phyloP scores from a whole-genome alignment of 1,139 yeast species.

The Sugiyamaella neomexicana region DNA sequence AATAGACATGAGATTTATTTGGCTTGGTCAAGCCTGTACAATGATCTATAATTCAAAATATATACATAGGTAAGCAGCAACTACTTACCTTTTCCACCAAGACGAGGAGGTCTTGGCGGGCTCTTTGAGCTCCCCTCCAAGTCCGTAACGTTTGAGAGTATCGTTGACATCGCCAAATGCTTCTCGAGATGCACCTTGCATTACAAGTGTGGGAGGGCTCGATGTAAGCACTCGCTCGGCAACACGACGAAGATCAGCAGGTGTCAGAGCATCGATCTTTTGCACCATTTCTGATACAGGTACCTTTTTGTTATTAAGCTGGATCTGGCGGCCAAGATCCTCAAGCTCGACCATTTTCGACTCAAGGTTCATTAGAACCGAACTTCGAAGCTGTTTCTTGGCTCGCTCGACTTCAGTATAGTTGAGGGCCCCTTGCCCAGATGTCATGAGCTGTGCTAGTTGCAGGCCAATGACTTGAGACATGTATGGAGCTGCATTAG shows the following conservation, averaged over 20 bases:
- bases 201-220: constrained; percentile 73
- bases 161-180: constrained; percentile 79
- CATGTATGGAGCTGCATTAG: constrained; percentile 80
- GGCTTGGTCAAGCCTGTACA: no score
- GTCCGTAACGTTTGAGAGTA: constrained; percentile 67
- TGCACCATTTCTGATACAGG: constrained; percentile 80
- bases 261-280: constrained; percentile 66
- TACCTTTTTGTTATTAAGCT: constrained; percentile 76
- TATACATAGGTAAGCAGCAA: no score
- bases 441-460: constrained; percentile 60
- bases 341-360: constrained; percentile 88
- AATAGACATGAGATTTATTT: no score
- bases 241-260: constrained; percentile 66
- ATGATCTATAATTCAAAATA: no score
- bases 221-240: constrained; percentile 80
- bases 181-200: constrained; percentile 79
- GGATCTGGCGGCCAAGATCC: constrained; percentile 93
- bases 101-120: constrained; percentile 8
- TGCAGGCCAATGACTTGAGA: constrained; percentile 81
- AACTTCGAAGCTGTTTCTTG: constrained; percentile 87
- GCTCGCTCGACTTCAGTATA: constrained; percentile 74
- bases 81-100: constrained; percentile 6
- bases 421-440: constrained; percentile 57
- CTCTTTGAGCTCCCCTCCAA: constrained; percentile 49
- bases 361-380: constrained; percentile 89